Evolutionary conservation across 2,329 filamentous ascomycete species (phyloP).

Genomic region (Coccinonectria pachysandricola): DNA sequence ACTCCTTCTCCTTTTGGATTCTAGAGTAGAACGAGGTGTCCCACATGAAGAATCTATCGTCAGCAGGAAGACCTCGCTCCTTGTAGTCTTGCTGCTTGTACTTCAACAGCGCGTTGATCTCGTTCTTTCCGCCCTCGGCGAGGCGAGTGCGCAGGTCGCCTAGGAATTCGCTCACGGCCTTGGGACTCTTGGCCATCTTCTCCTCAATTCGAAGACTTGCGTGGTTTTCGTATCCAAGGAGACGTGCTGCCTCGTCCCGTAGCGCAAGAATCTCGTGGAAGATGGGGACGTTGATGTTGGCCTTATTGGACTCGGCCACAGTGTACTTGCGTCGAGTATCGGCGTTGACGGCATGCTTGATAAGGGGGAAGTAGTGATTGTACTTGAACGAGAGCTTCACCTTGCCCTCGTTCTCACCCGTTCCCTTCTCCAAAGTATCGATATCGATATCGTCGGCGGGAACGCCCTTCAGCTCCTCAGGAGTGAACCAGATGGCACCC

Average conservation of each 20-base stretch:
- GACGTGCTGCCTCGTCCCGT: conserved; percentile 66
- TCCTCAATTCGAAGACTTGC: conserved; percentile 67
- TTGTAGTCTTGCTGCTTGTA: conserved; percentile 64
- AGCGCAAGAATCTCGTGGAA: conserved; percentile 68
- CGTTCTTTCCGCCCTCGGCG: conserved; percentile 57
- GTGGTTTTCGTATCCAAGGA: conserved; percentile 69
- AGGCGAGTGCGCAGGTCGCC: conserved; percentile 58
- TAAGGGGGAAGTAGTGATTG: conserved; percentile 65
- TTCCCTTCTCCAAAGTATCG: conserved; percentile 58
- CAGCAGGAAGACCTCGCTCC: conserved; percentile 45
- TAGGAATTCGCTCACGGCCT: conserved; percentile 63
- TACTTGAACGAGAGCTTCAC: conserved; percentile 75
- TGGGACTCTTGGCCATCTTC: conserved; percentile 75
- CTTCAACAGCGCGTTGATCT: conserved; percentile 58
- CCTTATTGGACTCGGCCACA: conserved; percentile 69
- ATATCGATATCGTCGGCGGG: conserved; percentile 59
- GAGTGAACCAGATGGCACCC: conserved; percentile 69
- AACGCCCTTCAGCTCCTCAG: conserved; percentile 63
- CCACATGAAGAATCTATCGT: conserved; percentile 72
- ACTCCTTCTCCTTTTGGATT: conserved; percentile 71
- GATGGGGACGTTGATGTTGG: conserved; percentile 59
- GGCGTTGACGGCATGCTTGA: conserved; percentile 66
- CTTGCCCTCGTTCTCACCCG: conserved; percentile 61
- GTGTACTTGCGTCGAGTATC: conserved; percentile 60
- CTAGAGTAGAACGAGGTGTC: conserved; percentile 73